Conservation (phyloP, 768 basidiomycete genomes). For the Aureoboletus auriporus region DNA sequence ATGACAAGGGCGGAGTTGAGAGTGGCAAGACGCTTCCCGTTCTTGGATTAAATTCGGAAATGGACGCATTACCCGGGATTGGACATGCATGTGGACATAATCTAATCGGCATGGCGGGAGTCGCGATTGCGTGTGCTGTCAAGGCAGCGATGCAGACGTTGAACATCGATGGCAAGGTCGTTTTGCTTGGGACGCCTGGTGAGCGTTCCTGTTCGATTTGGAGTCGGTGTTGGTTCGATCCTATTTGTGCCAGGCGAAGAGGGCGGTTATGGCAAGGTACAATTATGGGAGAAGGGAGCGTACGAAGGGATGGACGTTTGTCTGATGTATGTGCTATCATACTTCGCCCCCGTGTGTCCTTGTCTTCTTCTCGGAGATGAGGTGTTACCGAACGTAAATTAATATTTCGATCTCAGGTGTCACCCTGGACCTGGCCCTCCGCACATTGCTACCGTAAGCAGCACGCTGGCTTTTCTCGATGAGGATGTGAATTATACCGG, state of each 20-base stretch:
- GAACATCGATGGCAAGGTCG: slow-evolving; percentile 60
- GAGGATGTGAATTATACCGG: slow-evolving; percentile 63
- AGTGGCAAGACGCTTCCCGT: slow-evolving; percentile 21
- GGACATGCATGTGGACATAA: slow-evolving; percentile 82
- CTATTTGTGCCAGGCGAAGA: slow-evolving; percentile 60
- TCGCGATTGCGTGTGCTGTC: slow-evolving; percentile 65
- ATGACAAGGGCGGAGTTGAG: slow-evolving; percentile 14
- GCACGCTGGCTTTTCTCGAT: slow-evolving; percentile 60
- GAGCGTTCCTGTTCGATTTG: background rate
- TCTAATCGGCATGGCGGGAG: slow-evolving; percentile 70
- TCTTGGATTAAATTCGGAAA: slow-evolving; percentile 79
- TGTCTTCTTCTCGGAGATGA: too few relatives aligned
- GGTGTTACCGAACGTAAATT: background rate
- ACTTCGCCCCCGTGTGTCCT: too few relatives aligned
- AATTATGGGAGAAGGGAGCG: slow-evolving; percentile 61
- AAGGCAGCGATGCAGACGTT: slow-evolving; percentile 59
- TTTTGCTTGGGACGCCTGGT: slow-evolving; percentile 79
- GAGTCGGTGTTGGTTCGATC: background rate
- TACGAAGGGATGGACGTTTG: slow-evolving; percentile 76
- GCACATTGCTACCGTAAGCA: slow-evolving; percentile 55
- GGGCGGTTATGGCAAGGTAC: slow-evolving; percentile 68
- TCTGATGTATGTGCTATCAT: slow-evolving; percentile 49
- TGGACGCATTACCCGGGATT: slow-evolving; percentile 56
- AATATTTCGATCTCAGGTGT: slow-evolving; percentile 48
- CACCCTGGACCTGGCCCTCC: slow-evolving; percentile 77